These are phyloP conservation scores for Leptosphaerulina australis DNA, from an alignment of 2,329 filamentous ascomycete genomes.

Conservation along the genomic window DNA sequence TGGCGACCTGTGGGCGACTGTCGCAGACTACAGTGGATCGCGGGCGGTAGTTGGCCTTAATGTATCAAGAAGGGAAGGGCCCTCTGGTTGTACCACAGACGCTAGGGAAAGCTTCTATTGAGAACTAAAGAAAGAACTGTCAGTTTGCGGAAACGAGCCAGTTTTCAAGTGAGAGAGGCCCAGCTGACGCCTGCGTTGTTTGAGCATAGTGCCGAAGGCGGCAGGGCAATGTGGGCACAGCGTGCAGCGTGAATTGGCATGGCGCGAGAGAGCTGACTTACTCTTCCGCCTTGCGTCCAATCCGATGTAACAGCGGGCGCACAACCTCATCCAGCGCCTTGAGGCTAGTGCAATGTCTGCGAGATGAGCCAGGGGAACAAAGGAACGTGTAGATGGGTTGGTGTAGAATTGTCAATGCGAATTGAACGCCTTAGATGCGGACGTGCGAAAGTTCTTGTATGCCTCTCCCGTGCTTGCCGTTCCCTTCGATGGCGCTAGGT, in stretches of 20 bases:
- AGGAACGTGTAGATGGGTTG: background rate
- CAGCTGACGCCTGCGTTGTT: conserved; percentile 30
- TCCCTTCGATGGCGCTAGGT: conserved; percentile 30
- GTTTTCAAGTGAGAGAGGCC: conserved; percentile 13
- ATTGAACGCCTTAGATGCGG: conserved; percentile 2
- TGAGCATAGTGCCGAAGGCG: conserved; percentile 25
- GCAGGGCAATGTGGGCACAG: conserved; percentile 26
- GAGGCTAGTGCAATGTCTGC: conserved; percentile 2
- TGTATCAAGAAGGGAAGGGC: conserved; percentile 19
- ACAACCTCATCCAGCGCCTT: conserved; percentile 11
- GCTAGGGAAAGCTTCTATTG: conserved; percentile 30
- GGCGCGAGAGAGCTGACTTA: conserved; percentile 32
- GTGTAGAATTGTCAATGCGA: conserved; percentile 12
- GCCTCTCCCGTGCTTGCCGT: conserved; percentile 30
- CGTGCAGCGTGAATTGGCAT: conserved; percentile 18
- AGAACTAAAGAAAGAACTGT: conserved; percentile 34
- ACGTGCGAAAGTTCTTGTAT: conserved; percentile 15
- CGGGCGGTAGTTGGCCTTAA: conserved; percentile 23
- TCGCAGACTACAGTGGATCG: conserved; percentile 4
- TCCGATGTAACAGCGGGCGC: conserved; percentile 17
- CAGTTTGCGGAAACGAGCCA: conserved; percentile 30
- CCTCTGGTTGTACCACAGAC: conserved; percentile 19
- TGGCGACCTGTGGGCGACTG: conserved; percentile 7
- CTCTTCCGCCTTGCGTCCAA: conserved; percentile 22
- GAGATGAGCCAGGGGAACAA: conserved; percentile 3